phyloP scores from a whole-genome alignment of 1,284 basidiomycete species.

The Phylloporus sp. region DNA sequence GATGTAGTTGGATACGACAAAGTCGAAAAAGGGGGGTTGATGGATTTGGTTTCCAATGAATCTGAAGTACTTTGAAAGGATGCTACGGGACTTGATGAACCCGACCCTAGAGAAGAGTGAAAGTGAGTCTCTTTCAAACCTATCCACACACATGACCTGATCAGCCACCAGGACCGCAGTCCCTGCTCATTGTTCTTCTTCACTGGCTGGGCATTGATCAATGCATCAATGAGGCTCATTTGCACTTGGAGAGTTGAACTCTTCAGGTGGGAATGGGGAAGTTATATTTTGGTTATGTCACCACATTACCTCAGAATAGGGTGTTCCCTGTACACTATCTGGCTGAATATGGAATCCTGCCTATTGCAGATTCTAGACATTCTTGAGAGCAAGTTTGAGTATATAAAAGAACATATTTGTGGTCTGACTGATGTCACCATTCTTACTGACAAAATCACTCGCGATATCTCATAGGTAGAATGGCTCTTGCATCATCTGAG shows the following conservation, averaged over 20 bases:
- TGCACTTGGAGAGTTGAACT: neutral
- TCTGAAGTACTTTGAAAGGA: constrained; percentile 40
- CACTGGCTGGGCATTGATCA: neutral
- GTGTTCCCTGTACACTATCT: neutral
- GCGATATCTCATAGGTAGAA: too few species aligned
- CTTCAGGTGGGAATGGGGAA: neutral
- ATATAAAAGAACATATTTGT: too few species aligned
- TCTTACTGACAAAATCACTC: too few species aligned
- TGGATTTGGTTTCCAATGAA: constrained; percentile 40
- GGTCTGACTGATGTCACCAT: too few species aligned
- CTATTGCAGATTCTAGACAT: neutral
- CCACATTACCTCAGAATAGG: neutral
- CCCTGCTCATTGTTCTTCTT: neutral
- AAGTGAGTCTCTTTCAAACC: neutral
- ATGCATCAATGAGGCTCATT: neutral
- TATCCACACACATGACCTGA: neutral
- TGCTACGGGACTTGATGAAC: constrained; percentile 32
- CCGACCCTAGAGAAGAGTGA: constrained; percentile 17
- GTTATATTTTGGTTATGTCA: neutral
- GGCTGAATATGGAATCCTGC: neutral
- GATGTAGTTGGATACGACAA: constrained; percentile 38
- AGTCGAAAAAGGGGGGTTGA: constrained; percentile 38
- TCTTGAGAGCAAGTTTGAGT: too few species aligned
- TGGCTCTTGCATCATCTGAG: too few species aligned
- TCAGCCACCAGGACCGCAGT: neutral